Evolutionary conservation across 495 filamentous ascomycete species (phyloP).

Genomic region (Parmelia sp.): DNA sequence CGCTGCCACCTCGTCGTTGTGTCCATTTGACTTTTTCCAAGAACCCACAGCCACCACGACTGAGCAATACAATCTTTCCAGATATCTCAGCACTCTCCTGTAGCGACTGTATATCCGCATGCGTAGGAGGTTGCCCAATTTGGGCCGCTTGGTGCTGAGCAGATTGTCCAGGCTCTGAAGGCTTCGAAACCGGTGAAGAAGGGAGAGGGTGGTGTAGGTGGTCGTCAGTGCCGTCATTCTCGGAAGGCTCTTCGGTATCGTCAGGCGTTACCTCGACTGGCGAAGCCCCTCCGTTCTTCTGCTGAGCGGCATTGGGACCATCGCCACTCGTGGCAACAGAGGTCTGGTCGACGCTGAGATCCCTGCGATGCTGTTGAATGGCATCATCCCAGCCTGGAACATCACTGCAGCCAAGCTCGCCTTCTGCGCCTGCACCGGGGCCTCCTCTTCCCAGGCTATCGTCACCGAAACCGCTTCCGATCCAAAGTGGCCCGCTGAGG

Average conservation of each 20-base stretch:
- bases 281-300: slow-evolving; percentile 12
- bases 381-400: slow-evolving; percentile 82
- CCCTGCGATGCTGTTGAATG: slow-evolving; percentile 31
- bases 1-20: slow-evolving; percentile 79
- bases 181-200: slow-evolving; percentile 41
- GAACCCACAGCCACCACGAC: slow-evolving; percentile 91
- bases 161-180: slow-evolving; percentile 27
- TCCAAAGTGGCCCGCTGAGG: slow-evolving; percentile 79
- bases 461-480: slow-evolving; percentile 83
- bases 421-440: slow-evolving; percentile 51
- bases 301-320: slow-evolving; percentile 18
- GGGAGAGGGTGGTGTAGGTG: slow-evolving; percentile 68
- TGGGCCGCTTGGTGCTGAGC: slow-evolving; percentile 38
- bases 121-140: slow-evolving; percentile 43
- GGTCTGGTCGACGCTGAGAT: slow-evolving; percentile 10
- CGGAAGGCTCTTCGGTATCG: slow-evolving; percentile 28
- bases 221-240: slow-evolving; percentile 86
- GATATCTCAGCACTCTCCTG: slow-evolving; percentile 92
- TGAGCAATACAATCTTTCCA: slow-evolving; percentile 85
- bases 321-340: slow-evolving; percentile 16
- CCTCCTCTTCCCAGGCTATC: slow-evolving; percentile 57
- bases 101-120: slow-evolving; percentile 91
- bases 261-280: slow-evolving; percentile 1
- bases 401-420: slow-evolving; percentile 96
- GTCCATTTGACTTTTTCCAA: slow-evolving; percentile 96